Evolutionary conservation across 306 rosid genomes (phyloP), one percentile per base, ranked within the genome.

Genomic region (Gastrolobium villosum): DNA sequence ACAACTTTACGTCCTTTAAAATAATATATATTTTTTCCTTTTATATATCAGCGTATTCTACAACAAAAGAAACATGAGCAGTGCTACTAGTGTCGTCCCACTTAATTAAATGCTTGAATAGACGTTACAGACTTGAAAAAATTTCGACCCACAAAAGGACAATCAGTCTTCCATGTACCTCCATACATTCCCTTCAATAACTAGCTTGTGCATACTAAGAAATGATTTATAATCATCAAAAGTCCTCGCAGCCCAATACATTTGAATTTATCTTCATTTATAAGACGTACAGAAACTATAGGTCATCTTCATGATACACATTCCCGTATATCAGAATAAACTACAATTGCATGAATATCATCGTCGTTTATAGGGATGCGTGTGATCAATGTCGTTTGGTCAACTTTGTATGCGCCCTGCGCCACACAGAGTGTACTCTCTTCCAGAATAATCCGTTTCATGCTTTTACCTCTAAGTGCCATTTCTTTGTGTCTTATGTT

Each of bases 321-420:
- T 3, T 49, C 32, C 26, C 55, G 20, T 1, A 20, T 20, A 20
- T 20, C 26, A 20, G 0, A 20, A 28, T 35, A 48, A 45, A 36
- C 28, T 3, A 49, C 32, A 35, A 10, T 62, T 77, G 54, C 63
- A 48, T 72, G 44, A 65, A 45, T 45, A 45, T 45, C 4, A 64
- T 77, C 44, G 2, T 40, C 0, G 44, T 40, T 40, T 8, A 40
- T 2, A 55, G 65, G 76, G 49, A 65, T 44, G 43, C 32, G 48
- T 70, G 69, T 34, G 32, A n/a, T n/a, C n/a, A n/a, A n/a, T n/a
- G n/a, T n/a, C n/a, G n/a, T n/a, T n/a, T n/a, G n/a, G n/a, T n/a
- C n/a, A n/a, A n/a, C n/a, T n/a, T n/a, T n/a, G n/a, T n/a, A n/a
- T n/a, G n/a, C n/a, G n/a, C n/a, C n/a, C n/a, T n/a, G n/a, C n/a